Conservation (phyloP, 1,139 yeast species). For the Magnusiomyces magnusii region DNA sequence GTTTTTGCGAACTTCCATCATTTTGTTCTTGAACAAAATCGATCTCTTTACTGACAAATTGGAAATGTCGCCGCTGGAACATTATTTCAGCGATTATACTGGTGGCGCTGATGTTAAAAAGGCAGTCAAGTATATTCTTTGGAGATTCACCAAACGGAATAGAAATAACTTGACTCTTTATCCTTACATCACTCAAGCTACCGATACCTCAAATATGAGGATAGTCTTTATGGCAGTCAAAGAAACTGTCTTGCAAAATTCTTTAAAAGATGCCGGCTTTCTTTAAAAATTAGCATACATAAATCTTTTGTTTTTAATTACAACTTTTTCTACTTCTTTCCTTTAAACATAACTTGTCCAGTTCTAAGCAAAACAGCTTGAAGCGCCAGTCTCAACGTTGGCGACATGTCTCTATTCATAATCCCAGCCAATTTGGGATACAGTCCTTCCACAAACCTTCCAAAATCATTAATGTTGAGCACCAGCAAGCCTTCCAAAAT, state of each 20-base stretch:
- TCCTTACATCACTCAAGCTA: conserved; percentile 92
- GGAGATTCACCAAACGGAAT: conserved; percentile 85
- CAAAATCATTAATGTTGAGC: conserved; percentile 70
- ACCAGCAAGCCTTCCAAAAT: conserved; percentile 75
- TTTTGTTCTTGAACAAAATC: conserved; percentile 78
- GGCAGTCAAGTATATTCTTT: conserved; percentile 88
- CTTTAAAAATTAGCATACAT: conserved; percentile 33
- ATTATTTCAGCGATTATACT: conserved; percentile 80
- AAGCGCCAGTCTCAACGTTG: conserved; percentile 62
- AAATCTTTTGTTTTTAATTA: background rate
- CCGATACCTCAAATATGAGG: conserved; percentile 83
- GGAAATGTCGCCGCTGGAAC: conserved; percentile 72
- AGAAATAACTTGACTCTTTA: conserved; percentile 74
- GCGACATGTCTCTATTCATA: conserved; percentile 59
- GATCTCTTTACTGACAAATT: conserved; percentile 85
- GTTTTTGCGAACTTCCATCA: conserved; percentile 83
- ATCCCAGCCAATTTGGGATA: conserved; percentile 61
- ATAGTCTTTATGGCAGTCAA: conserved; percentile 87
- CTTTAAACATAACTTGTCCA: conserved; percentile 4
- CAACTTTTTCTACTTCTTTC: background rate
- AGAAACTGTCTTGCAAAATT: conserved; percentile 80
- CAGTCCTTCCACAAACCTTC: conserved; percentile 52
- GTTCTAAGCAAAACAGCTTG: conserved; percentile 59
- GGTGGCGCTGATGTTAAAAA: conserved; percentile 85
- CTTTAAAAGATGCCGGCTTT: conserved; percentile 79